phyloP scores from a whole-genome alignment of 2,329 filamentous ascomycete genomes.

The Nigrospora sphaerica region DNA sequence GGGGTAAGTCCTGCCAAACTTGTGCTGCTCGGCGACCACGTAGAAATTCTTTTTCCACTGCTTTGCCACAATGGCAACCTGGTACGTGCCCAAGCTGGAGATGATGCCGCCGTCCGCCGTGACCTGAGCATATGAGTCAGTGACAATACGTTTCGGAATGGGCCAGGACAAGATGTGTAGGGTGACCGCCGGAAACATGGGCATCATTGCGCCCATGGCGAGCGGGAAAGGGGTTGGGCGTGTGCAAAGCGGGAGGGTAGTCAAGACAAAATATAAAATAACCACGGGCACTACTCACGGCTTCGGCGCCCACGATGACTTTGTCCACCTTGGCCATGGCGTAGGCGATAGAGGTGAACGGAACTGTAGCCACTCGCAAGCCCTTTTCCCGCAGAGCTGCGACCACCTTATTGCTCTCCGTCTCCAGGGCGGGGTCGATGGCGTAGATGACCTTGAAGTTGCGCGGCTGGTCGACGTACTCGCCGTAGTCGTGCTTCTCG shows the following conservation, averaged over 20 bases:
- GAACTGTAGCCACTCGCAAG: conserved; percentile 77
- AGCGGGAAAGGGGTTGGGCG: too few species aligned
- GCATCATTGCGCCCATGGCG: too few species aligned
- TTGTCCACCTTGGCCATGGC: conserved; percentile 67
- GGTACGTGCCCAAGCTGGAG: conserved; percentile 76
- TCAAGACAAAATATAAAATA: too few species aligned
- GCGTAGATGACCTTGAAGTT: conserved; percentile 82
- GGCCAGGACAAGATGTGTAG: too few species aligned
- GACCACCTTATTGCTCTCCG: conserved; percentile 67
- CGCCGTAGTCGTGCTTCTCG: conserved; percentile 38
- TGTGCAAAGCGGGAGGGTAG: too few species aligned
- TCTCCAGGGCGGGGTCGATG: conserved; percentile 43
- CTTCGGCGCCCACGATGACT: conserved; percentile 67
- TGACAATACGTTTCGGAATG: too few species aligned
- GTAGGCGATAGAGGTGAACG: conserved; percentile 70
- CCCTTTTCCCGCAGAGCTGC: conserved; percentile 62
- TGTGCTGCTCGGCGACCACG: conserved; percentile 91
- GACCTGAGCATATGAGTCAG: too few species aligned
- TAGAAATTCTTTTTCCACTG: conserved; percentile 64
- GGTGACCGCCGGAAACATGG: too few species aligned
- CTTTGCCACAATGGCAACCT: conserved; percentile 77
- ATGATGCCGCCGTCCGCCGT: conserved; percentile 93
- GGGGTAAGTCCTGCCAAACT: conserved; percentile 86
- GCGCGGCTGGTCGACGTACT: conserved; percentile 37
- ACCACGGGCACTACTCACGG: conserved; percentile 39